Percentiles rank a stretch among this genome's conserved stretches.
phyloP scores from a whole-genome alignment of 768 basidiomycete species.

The Wakefieldia striispora region DNA sequence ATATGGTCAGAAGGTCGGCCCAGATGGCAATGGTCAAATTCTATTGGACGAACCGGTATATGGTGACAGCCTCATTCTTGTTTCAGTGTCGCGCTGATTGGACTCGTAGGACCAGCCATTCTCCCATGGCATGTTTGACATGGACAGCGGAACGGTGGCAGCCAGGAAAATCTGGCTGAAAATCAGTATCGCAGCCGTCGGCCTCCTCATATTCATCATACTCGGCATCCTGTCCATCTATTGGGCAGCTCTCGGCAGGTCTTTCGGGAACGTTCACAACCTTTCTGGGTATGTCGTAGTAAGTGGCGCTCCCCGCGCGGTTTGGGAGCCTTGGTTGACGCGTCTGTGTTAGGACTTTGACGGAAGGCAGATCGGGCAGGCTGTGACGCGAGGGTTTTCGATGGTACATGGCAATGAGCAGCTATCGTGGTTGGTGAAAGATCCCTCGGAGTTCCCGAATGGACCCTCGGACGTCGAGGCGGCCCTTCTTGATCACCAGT shows the following conservation, averaged over 20 bases:
- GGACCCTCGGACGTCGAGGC: conserved; percentile 42
- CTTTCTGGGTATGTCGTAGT: conserved; percentile 61
- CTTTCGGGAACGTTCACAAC: conserved; percentile 35
- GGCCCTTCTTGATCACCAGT: conserved; percentile 47
- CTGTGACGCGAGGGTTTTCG: conserved; percentile 40
- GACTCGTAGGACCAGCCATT: conserved; percentile 27
- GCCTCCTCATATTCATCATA: conserved; percentile 42
- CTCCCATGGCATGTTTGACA: conserved; percentile 30
- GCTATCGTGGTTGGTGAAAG: conserved; percentile 45
- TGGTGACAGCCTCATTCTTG: background rate
- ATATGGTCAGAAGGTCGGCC: conserved; percentile 2
- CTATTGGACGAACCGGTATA: conserved; percentile 15
- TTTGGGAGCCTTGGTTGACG: background rate
- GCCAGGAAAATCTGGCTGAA: conserved; percentile 42
- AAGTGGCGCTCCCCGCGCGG: conserved; percentile 19
- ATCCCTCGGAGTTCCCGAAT: conserved; percentile 44
- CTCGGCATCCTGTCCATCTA: conserved; percentile 54
- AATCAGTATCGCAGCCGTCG: conserved; percentile 35
- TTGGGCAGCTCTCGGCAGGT: conserved; percentile 57
- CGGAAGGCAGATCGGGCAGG: conserved; percentile 48
- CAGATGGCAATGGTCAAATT: background rate
- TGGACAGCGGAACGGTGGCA: conserved; percentile 23
- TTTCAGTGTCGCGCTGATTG: conserved; percentile 6
- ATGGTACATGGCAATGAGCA: conserved; percentile 28
- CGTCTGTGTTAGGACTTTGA: conserved; percentile 53